Percentiles rank a stretch among this genome's conserved stretches.
Conservation (phyloP, 257 asterid genomes). For the Solanum pimpinellifolium region DNA sequence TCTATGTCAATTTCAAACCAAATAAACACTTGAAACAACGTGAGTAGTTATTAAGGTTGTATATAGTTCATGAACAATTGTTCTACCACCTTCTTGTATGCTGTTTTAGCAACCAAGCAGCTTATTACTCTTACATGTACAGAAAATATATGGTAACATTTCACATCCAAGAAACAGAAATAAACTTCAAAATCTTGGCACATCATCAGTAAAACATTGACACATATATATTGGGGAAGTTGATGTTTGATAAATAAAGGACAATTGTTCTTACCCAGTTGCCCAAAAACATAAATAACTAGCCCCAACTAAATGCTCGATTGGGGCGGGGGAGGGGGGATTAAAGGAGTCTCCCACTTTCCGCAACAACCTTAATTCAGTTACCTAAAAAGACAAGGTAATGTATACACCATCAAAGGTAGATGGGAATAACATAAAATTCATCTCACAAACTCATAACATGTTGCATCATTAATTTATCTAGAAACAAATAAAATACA, state of each 20-base stretch:
- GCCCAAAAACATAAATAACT: not conserved
- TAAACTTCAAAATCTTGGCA: not conserved
- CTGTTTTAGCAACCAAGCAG: not conserved
- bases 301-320: constrained; percentile 25
- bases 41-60: not conserved
- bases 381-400: constrained; percentile 30
- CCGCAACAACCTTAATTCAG: constrained; percentile 86
- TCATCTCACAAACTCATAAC: not conserved
- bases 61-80: not conserved
- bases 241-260: not conserved
- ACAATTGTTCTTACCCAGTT: not conserved
- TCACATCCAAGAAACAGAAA: not conserved
- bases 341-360: constrained; percentile 91
- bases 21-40: not conserved
- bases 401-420: not conserved
- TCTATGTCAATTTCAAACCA: not conserved
- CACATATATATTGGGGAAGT: not conserved
- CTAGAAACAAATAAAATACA: not conserved
- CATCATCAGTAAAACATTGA: not conserved
- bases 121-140: not conserved
- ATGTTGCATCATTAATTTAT: not conserved
- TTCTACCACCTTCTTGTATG: not conserved
- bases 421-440: not conserved
- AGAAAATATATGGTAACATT: not conserved
- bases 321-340: constrained; percentile 44